Percentiles rank a stretch among this genome's conserved stretches.
Conservation (phyloP, 179 eudicot genomes). For the Monotropa hypopitys region DNA sequence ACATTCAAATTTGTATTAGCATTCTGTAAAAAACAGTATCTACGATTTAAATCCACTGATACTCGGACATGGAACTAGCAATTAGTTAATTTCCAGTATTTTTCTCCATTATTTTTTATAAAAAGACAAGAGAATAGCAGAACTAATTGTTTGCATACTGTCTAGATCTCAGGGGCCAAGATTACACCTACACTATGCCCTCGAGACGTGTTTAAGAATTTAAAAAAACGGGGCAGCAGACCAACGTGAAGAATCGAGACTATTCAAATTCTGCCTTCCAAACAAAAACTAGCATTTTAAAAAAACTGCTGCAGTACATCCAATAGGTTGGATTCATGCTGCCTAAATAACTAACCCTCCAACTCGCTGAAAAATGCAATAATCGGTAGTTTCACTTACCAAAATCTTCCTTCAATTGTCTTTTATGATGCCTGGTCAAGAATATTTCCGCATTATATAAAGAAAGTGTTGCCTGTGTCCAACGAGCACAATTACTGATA, state of each 20-base stretch:
- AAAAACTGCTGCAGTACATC: background rate
- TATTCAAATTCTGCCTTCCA: background rate
- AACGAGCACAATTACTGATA: constrained; percentile 14
- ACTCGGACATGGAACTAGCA: background rate
- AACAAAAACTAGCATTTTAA: background rate
- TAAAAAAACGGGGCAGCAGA: background rate
- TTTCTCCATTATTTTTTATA: no score
- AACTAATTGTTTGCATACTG: background rate
- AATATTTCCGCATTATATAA: constrained; percentile 52
- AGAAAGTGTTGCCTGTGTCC: constrained; percentile 40
- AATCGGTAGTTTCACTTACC: constrained; percentile 33
- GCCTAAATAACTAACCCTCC: background rate
- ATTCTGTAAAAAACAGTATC: background rate
- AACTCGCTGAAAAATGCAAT: background rate
- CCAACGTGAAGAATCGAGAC: constrained; percentile 5
- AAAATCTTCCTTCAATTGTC: constrained; percentile 62
- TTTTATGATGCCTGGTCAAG: constrained; percentile 51
- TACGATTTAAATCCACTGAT: background rate
- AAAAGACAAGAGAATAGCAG: no score
- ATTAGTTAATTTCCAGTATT: background rate
- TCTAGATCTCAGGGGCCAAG: background rate
- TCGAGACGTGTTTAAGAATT: background rate
- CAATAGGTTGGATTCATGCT: background rate
- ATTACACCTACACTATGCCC: background rate
- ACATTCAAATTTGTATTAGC: background rate